Conservation (phyloP, 805 yeast genomes). For the Starmerella davenportii region DNA sequence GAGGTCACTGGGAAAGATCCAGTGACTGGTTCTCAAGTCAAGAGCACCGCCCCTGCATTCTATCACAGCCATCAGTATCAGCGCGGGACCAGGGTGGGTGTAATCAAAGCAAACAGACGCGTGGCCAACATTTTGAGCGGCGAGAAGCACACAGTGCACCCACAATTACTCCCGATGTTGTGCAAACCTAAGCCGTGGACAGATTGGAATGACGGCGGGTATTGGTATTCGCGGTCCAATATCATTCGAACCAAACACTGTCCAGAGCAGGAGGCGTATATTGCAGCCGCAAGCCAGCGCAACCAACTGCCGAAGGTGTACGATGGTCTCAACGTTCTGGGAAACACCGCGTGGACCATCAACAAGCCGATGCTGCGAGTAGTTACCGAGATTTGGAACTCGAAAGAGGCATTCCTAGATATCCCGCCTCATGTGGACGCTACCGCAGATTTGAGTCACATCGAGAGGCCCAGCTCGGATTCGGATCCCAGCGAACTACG, state of each 20-base stretch:
- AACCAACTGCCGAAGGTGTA: conserved; percentile 49
- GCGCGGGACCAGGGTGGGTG: conserved; percentile 65
- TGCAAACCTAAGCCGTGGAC: conserved; percentile 84
- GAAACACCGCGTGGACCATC: conserved; percentile 83
- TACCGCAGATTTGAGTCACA: conserved; percentile 25
- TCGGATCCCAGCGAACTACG: conserved; percentile 57
- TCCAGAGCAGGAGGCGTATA: conserved; percentile 77
- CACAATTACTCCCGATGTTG: conserved; percentile 85
- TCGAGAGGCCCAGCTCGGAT: conserved; percentile 44
- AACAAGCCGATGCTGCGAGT: conserved; percentile 52
- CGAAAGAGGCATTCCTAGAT: conserved; percentile 55
- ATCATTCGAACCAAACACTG: conserved; percentile 67
- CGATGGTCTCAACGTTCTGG: conserved; percentile 69
- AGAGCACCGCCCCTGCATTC: conserved; percentile 74
- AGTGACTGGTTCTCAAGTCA: conserved; percentile 43
- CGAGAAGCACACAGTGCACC: conserved; percentile 48
- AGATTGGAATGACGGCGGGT: conserved; percentile 69
- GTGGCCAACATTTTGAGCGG: conserved; percentile 50
- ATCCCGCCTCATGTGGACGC: conserved; percentile 38
- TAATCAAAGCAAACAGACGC: conserved; percentile 54
- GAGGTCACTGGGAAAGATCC: conserved; percentile 71
- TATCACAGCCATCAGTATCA: conserved; percentile 72
- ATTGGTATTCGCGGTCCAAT: conserved; percentile 41
- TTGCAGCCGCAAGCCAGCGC: conserved; percentile 64
- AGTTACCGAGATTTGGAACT: conserved; percentile 70